A percentile compares a stretch with the other conserved stretches of the same genome.
These are phyloP conservation scores for Lipomyces japonicus DNA, from an alignment of 805 yeast genomes.

Conservation along the genomic window DNA sequence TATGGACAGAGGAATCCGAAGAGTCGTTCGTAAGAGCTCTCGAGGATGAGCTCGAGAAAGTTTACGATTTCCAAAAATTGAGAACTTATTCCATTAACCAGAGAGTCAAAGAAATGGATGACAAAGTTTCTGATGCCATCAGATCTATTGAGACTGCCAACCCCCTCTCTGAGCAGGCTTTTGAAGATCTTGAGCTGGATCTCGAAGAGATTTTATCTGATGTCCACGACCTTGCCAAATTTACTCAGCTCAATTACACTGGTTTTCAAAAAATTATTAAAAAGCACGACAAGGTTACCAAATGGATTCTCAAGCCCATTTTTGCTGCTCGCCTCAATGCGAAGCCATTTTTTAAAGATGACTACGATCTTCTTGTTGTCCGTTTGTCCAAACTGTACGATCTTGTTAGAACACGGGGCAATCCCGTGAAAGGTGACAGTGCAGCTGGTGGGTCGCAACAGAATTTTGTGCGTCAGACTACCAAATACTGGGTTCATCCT, in stretches of 20 bases:
- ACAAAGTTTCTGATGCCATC: slow-evolving; percentile 59
- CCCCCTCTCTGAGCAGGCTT: slow-evolving; percentile 61
- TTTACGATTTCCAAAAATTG: slow-evolving; percentile 83
- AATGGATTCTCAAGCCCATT: slow-evolving; percentile 77
- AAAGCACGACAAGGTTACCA: slow-evolving; percentile 90
- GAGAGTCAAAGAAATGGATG: slow-evolving; percentile 75
- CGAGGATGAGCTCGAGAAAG: slow-evolving; percentile 88
- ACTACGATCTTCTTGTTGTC: slow-evolving; percentile 84
- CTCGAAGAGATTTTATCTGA: slow-evolving; percentile 88
- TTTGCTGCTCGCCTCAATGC: slow-evolving; percentile 90
- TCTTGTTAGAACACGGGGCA: slow-evolving; percentile 90
- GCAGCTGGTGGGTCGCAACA: slow-evolving; percentile 98
- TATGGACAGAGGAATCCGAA: slow-evolving; percentile 76
- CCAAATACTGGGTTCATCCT: slow-evolving; percentile 99
- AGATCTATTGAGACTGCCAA: slow-evolving; percentile 40
- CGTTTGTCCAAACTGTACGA: slow-evolving; percentile 86
- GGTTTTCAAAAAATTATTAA: slow-evolving; percentile 96
- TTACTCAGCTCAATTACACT: slow-evolving; percentile 87
- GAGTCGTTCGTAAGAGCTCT: slow-evolving; percentile 71
- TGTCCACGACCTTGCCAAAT: slow-evolving; percentile 94
- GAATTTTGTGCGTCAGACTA: slow-evolving; percentile 96
- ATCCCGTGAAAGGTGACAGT: slow-evolving; percentile 91
- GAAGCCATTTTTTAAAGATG: slow-evolving; percentile 93
- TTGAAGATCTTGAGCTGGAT: slow-evolving; percentile 70
- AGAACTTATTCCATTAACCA: slow-evolving; percentile 82